A percentile compares a stretch with the other conserved stretches of the same genome.
Conservation (phyloP, 495 filamentous ascomycete species). For the Penicillium daleae region DNA sequence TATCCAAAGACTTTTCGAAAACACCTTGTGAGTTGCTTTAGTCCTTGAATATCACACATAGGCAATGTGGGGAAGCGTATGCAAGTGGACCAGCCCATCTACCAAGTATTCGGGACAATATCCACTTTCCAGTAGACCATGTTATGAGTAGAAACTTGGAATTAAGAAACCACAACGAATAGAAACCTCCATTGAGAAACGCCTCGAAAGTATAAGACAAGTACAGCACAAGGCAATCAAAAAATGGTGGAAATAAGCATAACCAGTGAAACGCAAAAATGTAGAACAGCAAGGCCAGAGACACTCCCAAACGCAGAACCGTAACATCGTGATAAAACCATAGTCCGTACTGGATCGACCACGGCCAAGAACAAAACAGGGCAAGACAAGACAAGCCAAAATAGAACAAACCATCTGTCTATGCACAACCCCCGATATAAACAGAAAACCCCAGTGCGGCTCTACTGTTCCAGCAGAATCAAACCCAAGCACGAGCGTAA, state of each 20-base stretch:
- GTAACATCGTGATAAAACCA: slow-evolving; percentile 12
- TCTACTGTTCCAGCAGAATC: no score
- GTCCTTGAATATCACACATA: no score
- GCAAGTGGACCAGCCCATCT: no score
- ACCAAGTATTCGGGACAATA: no score
- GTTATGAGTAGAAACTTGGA: no score
- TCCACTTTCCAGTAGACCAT: no score
- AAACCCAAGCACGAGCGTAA: no score
- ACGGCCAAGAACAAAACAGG: background rate
- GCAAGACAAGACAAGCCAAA: background rate
- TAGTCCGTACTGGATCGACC: background rate
- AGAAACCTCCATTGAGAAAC: background rate
- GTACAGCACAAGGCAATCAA: background rate
- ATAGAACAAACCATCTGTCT: background rate
- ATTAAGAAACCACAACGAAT: background rate
- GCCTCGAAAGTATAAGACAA: background rate
- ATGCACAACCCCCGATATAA: background rate
- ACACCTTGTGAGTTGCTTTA: no score
- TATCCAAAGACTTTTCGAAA: no score
- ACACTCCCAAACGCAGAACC: slow-evolving; percentile 10
- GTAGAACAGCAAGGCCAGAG: slow-evolving; percentile 31
- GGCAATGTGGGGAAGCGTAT: no score
- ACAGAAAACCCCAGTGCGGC: background rate
- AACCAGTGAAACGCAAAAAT: background rate
- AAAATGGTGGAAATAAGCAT: background rate